Conservation (phyloP, 1,284 basidiomycete species). For the Moesziomyces sp. region DNA sequence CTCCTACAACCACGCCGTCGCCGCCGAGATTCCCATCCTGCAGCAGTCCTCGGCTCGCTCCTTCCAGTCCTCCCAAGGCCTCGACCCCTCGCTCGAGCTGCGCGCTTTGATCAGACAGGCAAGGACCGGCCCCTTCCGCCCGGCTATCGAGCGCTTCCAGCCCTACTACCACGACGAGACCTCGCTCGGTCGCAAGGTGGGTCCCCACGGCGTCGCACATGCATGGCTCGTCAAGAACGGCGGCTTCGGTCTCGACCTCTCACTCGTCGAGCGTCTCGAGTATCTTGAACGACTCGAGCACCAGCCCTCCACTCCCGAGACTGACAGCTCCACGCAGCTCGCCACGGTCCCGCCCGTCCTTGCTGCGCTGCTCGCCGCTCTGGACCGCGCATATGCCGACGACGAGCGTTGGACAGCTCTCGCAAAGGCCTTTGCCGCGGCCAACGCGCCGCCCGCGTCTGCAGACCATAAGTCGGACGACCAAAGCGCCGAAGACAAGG, state of each 20-base stretch:
- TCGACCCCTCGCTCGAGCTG: slow-evolving; percentile 38
- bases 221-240: slow-evolving; percentile 49
- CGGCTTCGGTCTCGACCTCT: slow-evolving; percentile 64
- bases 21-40: slow-evolving; percentile 27
- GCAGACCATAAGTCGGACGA: not conserved
- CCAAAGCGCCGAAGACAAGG: not conserved
- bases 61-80: slow-evolving; percentile 32
- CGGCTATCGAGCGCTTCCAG: slow-evolving; percentile 57
- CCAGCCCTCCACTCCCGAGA: slow-evolving; percentile 1
- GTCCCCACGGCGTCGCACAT: slow-evolving; percentile 18
- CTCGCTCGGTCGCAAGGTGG: slow-evolving; percentile 41
- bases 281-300: slow-evolving; percentile 50
- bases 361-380: slow-evolving; percentile 75
- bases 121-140: slow-evolving; percentile 61
- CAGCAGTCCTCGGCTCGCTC: slow-evolving; percentile 28
- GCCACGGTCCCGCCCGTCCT: slow-evolving; percentile 78
- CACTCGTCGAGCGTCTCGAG: slow-evolving; percentile 43
- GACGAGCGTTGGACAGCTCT: slow-evolving; percentile 66
- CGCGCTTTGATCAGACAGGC: slow-evolving; percentile 49
- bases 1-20: slow-evolving; percentile 45
- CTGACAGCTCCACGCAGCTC: slow-evolving; percentile 20
- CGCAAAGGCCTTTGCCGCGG: slow-evolving; percentile 9
- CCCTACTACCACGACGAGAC: slow-evolving; percentile 66
- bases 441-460: not conserved
- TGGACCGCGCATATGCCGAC: slow-evolving; percentile 76